A percentile compares a stretch with the other conserved stretches of the same genome.
Conservation (phyloP, 1,284 basidiomycete genomes). For the Pyrrhoderma noxium region DNA sequence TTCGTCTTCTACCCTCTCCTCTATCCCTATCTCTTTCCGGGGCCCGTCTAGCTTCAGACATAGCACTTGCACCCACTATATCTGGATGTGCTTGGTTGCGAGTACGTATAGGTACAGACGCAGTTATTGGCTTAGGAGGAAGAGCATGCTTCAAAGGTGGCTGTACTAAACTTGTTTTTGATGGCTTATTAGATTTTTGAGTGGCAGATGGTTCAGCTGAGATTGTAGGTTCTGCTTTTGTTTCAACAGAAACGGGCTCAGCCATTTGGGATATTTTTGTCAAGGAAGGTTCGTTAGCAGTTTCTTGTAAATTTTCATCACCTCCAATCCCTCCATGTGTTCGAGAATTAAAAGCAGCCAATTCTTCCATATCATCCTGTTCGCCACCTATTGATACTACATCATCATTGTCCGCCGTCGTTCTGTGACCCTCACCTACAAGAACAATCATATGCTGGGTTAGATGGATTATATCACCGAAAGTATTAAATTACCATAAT, state of each 20-base stretch:
- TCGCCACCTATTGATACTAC: conserved; percentile 66
- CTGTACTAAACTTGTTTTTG: conserved; percentile 19
- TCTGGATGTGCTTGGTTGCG: conserved; percentile 37
- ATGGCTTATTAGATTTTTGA: conserved; percentile 16
- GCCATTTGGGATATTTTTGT: no score
- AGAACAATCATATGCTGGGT: conserved; percentile 7
- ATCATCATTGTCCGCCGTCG: conserved; percentile 51
- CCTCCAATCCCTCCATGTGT: conserved; percentile 22
- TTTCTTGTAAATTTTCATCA: conserved; percentile 6
- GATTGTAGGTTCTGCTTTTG: conserved; percentile 22
- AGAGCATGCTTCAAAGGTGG: conserved; percentile 47
- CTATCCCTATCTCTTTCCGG: conserved; percentile 2
- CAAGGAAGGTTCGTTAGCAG: no score
- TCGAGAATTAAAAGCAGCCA: conserved; percentile 29
- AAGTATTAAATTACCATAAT: conserved; percentile 21
- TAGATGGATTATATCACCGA: not conserved
- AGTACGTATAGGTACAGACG: conserved; percentile 45
- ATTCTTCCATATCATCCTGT: conserved; percentile 48
- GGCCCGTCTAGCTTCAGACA: conserved; percentile 37
- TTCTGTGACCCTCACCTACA: conserved; percentile 19
- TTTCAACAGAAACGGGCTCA: not conserved
- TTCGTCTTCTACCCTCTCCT: conserved; percentile 5
- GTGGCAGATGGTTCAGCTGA: conserved; percentile 16
- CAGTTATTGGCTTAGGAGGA: conserved; percentile 60
- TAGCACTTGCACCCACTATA: conserved; percentile 51